A percentile compares a stretch with the other conserved stretches of the same genome.
phyloP scores from a whole-genome alignment of 805 yeast species.

The Candida maltosa region DNA sequence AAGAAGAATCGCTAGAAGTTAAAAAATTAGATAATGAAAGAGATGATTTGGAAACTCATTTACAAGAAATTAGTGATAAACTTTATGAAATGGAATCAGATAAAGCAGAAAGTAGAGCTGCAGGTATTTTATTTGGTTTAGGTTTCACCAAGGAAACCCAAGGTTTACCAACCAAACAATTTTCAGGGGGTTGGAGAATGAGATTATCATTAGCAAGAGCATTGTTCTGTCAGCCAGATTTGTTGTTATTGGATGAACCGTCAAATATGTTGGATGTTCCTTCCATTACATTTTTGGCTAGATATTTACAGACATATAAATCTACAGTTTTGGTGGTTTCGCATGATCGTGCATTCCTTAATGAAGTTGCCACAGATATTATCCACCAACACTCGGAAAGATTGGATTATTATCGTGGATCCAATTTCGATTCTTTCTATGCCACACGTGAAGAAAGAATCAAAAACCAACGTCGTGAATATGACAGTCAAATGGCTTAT shows the following conservation, averaged over 20 bases:
- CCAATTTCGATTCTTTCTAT: slow-evolving; percentile 90
- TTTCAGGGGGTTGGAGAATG: slow-evolving; percentile 99
- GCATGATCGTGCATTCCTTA: slow-evolving; percentile 94
- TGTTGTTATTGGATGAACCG: slow-evolving; percentile 93
- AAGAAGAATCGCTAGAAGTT: slow-evolving; percentile 71
- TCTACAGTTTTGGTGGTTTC: slow-evolving; percentile 94
- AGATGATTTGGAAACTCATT: slow-evolving; percentile 75
- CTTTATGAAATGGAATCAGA: slow-evolving; percentile 92
- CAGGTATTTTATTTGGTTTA: slow-evolving; percentile 85
- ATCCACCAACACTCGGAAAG: slow-evolving; percentile 97
- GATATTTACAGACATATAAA: slow-evolving; percentile 85
- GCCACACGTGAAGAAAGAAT: slow-evolving; percentile 92
- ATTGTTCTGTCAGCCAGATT: slow-evolving; percentile 93
- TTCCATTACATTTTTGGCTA: slow-evolving; percentile 88
- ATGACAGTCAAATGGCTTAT: slow-evolving; percentile 95
- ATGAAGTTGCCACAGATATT: slow-evolving; percentile 97
- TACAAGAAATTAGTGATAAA: slow-evolving; percentile 78
- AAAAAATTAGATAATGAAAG: slow-evolving; percentile 85
- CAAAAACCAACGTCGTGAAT: slow-evolving; percentile 89
- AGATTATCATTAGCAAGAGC: slow-evolving; percentile 98
- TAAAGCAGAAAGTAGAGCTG: slow-evolving; percentile 96
- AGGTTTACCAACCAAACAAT: slow-evolving; percentile 75
- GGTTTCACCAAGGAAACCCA: slow-evolving; percentile 93
- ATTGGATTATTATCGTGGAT: slow-evolving; percentile 90
- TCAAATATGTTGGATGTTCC: slow-evolving; percentile 99